Base-by-base conservation (phyloP, 2,329 filamentous ascomycete genomes). In the Parascedosporium putredinis region DNA sequence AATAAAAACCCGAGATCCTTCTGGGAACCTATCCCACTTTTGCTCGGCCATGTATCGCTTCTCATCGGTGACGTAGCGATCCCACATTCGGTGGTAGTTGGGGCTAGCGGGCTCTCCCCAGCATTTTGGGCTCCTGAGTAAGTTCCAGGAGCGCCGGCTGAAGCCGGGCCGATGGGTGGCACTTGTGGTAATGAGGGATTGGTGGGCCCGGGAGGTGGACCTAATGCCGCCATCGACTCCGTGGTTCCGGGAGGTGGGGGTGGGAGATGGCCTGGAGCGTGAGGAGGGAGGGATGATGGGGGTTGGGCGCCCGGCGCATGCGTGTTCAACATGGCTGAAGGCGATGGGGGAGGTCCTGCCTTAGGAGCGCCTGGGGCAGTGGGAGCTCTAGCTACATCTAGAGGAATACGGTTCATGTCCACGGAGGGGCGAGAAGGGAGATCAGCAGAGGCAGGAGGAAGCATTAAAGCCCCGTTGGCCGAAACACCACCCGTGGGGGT, bases 21-120 rank as follows among this genome's bases (percentile, higher is more conserved):
- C 74, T 0, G 87, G 86, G 59, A 91, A 91, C 54, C 81, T 78
- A 58, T 90, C 85, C 86, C 86, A 91, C 58, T 85, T 81, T 25
- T 83, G 86, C 59, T 90, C 85, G 0, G 80, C 79, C 57, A 88
- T 85, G 63, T 88, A 88, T 55, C 76, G 77, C 53, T 83, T 76
- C 65, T 91, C 87, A 56, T 88, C 81, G 36, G 76, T 72, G 51
- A 88, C 68, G 60, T 90, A 91, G 10, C 76, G 73, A 51, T 89
- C 84, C 47, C 47, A 49, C 12, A 31, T 43, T 9, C n/a, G 10
- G 16, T 33, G 38, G n/a, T 33, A 23, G 20, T 29, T 18, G 24
- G n/a, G 24, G 18, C 6, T 8, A 4, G 16, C 12, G 40, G 12
- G 5, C 33, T 22, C 31, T 10, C 25, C 16, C 24, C n/a, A 10